These are phyloP conservation scores for Colletotrichum australisinense DNA, from an alignment of 2,329 filamentous ascomycete genomes.

Conservation along the genomic window DNA sequence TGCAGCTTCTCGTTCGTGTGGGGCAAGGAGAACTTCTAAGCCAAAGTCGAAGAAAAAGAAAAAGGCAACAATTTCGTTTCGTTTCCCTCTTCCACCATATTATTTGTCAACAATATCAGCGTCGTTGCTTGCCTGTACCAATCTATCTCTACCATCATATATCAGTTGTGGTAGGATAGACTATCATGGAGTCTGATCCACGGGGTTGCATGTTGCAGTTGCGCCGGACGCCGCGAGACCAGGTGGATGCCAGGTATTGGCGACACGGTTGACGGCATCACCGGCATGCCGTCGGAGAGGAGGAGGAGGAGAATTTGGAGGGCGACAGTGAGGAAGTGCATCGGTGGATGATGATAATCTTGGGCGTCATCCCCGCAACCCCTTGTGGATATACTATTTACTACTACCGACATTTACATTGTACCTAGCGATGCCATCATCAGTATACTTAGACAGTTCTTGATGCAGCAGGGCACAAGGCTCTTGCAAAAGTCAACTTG, in stretches of 20 bases:
- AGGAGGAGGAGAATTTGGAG: background rate
- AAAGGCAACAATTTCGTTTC: conserved; percentile 32
- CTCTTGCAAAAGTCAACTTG: conserved; percentile 5
- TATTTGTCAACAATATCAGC: conserved; percentile 31
- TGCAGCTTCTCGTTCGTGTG: conserved; percentile 72
- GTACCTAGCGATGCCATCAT: conserved; percentile 35
- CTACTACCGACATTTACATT: conserved; percentile 34
- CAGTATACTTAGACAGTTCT: conserved; percentile 34
- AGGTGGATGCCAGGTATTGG: conserved; percentile 14
- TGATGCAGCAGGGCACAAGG: conserved; percentile 23
- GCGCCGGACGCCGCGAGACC: conserved; percentile 29
- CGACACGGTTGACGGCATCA: background rate
- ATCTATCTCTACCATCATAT: background rate
- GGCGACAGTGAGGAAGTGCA: conserved; percentile 15
- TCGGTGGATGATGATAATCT: conserved; percentile 36
- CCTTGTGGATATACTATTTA: conserved; percentile 35
- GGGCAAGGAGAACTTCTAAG: conserved; percentile 77
- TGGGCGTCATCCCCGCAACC: conserved; percentile 29
- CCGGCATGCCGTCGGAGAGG: conserved; percentile 14
- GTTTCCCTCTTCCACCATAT: conserved; percentile 34
- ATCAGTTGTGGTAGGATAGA: background rate
- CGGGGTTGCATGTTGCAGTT: conserved; percentile 25
- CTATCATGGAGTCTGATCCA: conserved; percentile 14
- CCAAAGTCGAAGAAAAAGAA: background rate
- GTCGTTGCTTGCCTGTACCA: conserved; percentile 13